phyloP scores from a whole-genome alignment of 495 filamentous ascomycete genomes.

The Achaetomiella virescens region DNA sequence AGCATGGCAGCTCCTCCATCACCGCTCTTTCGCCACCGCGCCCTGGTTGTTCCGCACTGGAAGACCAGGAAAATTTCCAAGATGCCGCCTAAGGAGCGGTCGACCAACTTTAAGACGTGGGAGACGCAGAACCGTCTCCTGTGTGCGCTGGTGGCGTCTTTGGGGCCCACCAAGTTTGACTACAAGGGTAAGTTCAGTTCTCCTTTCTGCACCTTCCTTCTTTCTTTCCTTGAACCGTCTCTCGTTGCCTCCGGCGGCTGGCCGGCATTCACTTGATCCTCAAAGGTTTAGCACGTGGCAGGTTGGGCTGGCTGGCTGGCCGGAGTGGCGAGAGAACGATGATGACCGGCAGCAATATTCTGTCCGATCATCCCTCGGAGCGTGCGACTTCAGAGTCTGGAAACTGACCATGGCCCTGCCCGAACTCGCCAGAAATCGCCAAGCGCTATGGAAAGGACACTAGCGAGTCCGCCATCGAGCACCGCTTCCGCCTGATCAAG shows the following conservation, averaged over 20 bases:
- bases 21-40: background rate
- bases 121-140: conserved; percentile 45
- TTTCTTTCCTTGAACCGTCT: background rate
- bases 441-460: conserved; percentile 26
- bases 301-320: background rate
- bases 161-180: conserved; percentile 38
- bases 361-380: background rate
- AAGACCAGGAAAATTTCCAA: background rate
- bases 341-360: background rate
- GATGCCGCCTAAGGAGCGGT: conserved; percentile 25
- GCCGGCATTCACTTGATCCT: conserved; percentile 1
- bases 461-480: conserved; percentile 37
- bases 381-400: background rate
- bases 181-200: conserved; percentile 41
- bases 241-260: background rate
- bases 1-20: background rate
- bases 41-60: background rate
- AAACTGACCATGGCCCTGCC: conserved; percentile 10
- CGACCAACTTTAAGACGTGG: conserved; percentile 42
- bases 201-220: background rate
- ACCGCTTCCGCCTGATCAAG: conserved; percentile 41
- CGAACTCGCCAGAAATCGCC: conserved; percentile 27
- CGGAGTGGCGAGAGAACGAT: conserved; percentile 3
- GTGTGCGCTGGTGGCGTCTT: conserved; percentile 45
- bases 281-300: background rate